Conservation (phyloP, 148 eudicot genomes). For the Rhododendron vialii region DNA sequence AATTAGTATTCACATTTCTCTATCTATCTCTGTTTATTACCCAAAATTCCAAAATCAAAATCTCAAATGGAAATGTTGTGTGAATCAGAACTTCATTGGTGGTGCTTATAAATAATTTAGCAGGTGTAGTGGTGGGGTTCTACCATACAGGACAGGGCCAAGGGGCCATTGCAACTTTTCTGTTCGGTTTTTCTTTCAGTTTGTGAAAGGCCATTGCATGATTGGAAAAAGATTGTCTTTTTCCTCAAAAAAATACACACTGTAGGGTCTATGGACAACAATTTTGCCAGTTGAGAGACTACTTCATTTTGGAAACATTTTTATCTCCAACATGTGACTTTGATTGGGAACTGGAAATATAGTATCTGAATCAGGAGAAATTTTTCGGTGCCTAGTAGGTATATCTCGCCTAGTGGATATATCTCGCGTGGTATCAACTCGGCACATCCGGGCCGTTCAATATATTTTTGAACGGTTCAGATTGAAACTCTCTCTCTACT, state of each 20-base stretch:
- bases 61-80: background rate
- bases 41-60: too few relatives aligned
- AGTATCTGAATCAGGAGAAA: background rate
- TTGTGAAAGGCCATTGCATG: background rate
- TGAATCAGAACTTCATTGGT: background rate
- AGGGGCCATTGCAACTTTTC: background rate
- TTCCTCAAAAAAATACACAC: background rate
- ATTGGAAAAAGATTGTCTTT: background rate
- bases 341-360: background rate
- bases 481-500: too few relatives aligned
- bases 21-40: too few relatives aligned
- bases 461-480: too few relatives aligned
- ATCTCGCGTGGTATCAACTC: too few relatives aligned
- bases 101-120: too few relatives aligned
- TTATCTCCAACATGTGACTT: too few relatives aligned
- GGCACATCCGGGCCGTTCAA: rapidly evolving
- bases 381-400: too few relatives aligned
- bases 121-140: background rate
- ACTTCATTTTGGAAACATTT: background rate
- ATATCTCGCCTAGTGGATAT: too few relatives aligned
- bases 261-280: background rate
- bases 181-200: background rate
- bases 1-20: too few relatives aligned
- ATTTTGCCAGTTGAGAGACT: background rate
- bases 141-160: background rate